Percentiles rank a stretch among this genome's conserved stretches.
phyloP scores from a whole-genome alignment of 148 eudicot genomes.

The Selenicereus undatus region DNA sequence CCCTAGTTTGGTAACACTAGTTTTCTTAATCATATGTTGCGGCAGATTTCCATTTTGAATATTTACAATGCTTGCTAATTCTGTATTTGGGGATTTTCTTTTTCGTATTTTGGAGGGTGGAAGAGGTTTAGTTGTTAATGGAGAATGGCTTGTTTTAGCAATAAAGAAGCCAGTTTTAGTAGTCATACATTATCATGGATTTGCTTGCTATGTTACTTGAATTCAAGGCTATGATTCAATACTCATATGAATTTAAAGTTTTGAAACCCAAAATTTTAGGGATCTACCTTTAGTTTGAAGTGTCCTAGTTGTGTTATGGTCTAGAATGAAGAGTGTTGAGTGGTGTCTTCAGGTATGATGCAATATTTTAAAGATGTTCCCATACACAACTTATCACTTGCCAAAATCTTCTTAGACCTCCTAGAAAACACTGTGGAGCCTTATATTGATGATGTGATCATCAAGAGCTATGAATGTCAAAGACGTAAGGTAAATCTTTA shows the following conservation, averaged over 20 bases:
- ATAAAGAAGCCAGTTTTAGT: neutral
- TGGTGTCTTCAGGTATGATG: neutral
- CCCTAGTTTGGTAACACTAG: no score
- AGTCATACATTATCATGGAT: neutral
- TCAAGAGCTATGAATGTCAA: neutral
- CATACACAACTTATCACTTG: neutral
- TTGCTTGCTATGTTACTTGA: no score
- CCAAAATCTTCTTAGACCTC: neutral
- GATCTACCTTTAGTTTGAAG: neutral
- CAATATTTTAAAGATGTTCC: no score
- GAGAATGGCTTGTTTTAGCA: neutral
- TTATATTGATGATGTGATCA: neutral
- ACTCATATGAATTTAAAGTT: no score
- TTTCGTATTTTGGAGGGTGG: neutral
- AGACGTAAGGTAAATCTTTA: neutral
- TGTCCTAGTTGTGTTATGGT: neutral
- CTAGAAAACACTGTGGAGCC: neutral
- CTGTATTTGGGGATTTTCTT: neutral
- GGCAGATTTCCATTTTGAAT: neutral
- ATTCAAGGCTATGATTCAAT: neutral
- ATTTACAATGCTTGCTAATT: neutral
- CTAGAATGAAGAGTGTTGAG: no score
- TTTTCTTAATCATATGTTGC: neutral
- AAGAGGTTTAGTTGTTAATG: no score
- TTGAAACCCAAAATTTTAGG: neutral